Percentiles rank a stretch among this genome's conserved stretches.
These are phyloP conservation scores for Colletotrichum sp. DNA, from an alignment of 2,329 filamentous ascomycete species.

Conservation along the genomic window DNA sequence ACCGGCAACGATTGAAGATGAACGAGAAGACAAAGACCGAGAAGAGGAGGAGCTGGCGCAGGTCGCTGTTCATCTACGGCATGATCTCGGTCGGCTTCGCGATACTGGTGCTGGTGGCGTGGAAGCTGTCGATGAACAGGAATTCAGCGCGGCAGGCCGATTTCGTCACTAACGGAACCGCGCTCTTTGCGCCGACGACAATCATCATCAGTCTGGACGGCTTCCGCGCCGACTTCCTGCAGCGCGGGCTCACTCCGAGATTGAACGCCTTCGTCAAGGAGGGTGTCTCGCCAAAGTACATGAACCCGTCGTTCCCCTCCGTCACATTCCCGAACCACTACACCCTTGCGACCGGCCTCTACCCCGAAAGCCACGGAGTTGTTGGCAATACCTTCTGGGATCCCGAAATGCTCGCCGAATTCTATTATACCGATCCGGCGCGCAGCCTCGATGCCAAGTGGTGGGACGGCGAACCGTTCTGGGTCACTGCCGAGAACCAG, in stretches of 20 bases:
- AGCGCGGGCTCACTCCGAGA: conserved; percentile 81
- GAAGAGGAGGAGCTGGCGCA: conserved; percentile 58
- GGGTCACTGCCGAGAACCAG: conserved; percentile 88
- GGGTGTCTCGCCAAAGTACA: conserved; percentile 89
- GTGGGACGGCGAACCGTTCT: conserved; percentile 95
- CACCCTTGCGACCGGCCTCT: conserved; percentile 88
- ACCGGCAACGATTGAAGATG: conserved; percentile 57
- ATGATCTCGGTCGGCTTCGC: conserved; percentile 59
- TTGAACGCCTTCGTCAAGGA: conserved; percentile 79
- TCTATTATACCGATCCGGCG: conserved; percentile 82
- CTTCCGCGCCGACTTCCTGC: conserved; percentile 92
- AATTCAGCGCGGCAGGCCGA: conserved; percentile 37
- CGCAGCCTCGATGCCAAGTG: conserved; percentile 84
- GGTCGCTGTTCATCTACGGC: conserved; percentile 58
- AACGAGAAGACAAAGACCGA: conserved; percentile 50
- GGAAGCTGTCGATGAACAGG: conserved; percentile 60
- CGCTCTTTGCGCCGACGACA: conserved; percentile 88
- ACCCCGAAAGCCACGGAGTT: conserved; percentile 91
- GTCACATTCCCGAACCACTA: conserved; percentile 98
- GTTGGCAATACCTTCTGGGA: conserved; percentile 98
- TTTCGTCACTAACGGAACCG: conserved; percentile 79
- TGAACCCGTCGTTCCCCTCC: conserved; percentile 93
- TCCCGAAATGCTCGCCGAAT: conserved; percentile 75
- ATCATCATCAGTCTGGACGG: conserved; percentile 94
- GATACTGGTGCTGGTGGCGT: conserved; percentile 61